Evolutionary conservation across 768 basidiomycete genomes (phyloP).

Genomic region (Hericium erinaceus): DNA sequence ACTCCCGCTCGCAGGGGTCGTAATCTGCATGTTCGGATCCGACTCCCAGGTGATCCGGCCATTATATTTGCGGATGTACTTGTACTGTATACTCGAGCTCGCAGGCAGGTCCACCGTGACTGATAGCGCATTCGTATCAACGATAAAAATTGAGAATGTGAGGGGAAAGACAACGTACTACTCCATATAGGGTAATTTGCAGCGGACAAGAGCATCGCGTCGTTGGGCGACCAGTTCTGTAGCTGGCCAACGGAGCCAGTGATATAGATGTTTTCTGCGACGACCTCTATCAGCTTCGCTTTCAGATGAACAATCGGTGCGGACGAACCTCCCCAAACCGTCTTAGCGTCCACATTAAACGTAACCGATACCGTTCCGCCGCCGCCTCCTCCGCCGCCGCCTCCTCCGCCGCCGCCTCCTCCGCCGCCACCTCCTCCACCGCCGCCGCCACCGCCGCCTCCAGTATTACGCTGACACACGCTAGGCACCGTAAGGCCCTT

Average conservation of each 20-base stretch:
- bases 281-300: background rate
- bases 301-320: background rate
- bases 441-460: background rate
- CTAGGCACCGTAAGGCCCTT: constrained; percentile 38
- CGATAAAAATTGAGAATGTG: background rate
- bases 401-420: background rate
- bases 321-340: constrained; percentile 46
- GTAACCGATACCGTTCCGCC: constrained; percentile 36
- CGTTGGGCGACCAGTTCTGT: constrained; percentile 47
- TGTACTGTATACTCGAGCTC: constrained; percentile 52
- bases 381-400: background rate
- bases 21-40: constrained; percentile 50
- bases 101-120: constrained; percentile 54
- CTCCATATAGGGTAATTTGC: constrained; percentile 61
- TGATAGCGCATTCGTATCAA: constrained; percentile 15
- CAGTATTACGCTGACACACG: constrained; percentile 22
- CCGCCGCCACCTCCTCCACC: background rate
- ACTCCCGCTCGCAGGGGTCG: constrained; percentile 32
- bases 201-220: constrained; percentile 45
- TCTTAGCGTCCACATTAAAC: constrained; percentile 56
- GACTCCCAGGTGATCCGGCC: constrained; percentile 58
- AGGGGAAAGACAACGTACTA: constrained; percentile 33
- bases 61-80: constrained; percentile 54
- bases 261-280: constrained; percentile 53
- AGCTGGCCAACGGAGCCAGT: constrained; percentile 51